A percentile compares a stretch with the other conserved stretches of the same genome.
phyloP scores from a whole-genome alignment of 176 grass and related monocot species.

The Puya raimondii region DNA sequence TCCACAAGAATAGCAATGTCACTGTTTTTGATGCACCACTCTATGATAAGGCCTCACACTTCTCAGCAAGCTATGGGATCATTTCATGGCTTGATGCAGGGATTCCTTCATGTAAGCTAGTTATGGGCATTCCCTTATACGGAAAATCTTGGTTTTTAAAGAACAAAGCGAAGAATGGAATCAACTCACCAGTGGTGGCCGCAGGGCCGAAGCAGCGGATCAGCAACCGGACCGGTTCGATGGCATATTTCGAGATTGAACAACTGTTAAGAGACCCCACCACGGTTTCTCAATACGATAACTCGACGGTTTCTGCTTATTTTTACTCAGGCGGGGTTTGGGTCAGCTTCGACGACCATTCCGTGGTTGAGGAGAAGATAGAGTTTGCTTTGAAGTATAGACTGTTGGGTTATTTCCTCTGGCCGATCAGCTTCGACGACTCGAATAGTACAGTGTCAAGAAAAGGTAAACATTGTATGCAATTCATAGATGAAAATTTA shows the following conservation, averaged over 20 bases:
- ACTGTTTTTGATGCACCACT: conserved; percentile 43
- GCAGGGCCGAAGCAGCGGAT: conserved; percentile 49
- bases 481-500: not conserved
- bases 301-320: conserved; percentile 43
- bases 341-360: conserved; percentile 53
- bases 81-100: conserved; percentile 73
- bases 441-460: conserved; percentile 39
- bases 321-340: conserved; percentile 42
- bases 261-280: conserved; percentile 22
- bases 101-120: conserved; percentile 54
- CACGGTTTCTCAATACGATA: conserved; percentile 33
- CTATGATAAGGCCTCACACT: conserved; percentile 56
- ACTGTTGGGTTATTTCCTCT: conserved; percentile 73
- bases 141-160: conserved; percentile 65
- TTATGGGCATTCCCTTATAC: conserved; percentile 56
- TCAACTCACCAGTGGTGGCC: conserved; percentile 47
- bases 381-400: conserved; percentile 34
- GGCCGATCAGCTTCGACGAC: conserved; percentile 63
- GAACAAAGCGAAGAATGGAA: conserved; percentile 59
- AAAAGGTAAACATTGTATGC: conserved; percentile 33
- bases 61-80: conserved; percentile 60
- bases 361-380: conserved; percentile 45
- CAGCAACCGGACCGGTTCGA: conserved; percentile 57
- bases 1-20: conserved; percentile 37
- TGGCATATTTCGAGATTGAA: conserved; percentile 53